A percentile compares a stretch with the other conserved stretches of the same genome.
These are phyloP conservation scores for Ploettnerulaceae sp. DNA, from an alignment of 2,329 filamentous ascomycete species.

Conservation along the genomic window DNA sequence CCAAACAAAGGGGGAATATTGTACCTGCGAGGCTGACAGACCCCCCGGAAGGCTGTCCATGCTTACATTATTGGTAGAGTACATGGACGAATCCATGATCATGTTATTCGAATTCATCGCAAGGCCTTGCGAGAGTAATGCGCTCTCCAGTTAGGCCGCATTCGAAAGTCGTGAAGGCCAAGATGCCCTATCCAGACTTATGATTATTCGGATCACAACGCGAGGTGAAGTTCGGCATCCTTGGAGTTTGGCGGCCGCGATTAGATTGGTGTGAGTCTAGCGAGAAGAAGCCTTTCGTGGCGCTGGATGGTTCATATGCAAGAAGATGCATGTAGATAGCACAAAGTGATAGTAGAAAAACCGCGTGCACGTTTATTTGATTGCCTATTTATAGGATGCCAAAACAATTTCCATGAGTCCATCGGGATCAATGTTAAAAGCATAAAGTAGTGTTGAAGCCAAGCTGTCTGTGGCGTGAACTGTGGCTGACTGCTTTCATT, in stretches of 20 bases:
- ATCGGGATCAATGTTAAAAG: too few species aligned
- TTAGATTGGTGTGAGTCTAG: neutral
- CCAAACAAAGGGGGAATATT: neutral
- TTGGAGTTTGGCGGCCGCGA: neutral
- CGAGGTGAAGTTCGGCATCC: neutral
- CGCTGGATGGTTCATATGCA: too few species aligned
- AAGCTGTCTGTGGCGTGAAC: too few species aligned
- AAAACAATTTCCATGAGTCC: too few species aligned
- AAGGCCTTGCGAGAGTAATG: slow-evolving; percentile 23
- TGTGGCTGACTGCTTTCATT: too few species aligned
- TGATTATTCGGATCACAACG: neutral
- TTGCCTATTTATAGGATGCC: too few species aligned
- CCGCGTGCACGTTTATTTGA: too few species aligned
- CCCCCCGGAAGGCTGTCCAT: slow-evolving; percentile 22
- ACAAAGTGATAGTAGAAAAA: neutral
- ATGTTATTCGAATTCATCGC: slow-evolving; percentile 23
- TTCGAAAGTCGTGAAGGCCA: slow-evolving; percentile 16
- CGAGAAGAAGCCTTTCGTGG: neutral
- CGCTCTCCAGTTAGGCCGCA: slow-evolving; percentile 10
- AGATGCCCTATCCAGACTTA: slow-evolving; percentile 10
- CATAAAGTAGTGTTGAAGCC: too few species aligned
- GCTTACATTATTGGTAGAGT: slow-evolving; percentile 21
- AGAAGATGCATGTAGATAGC: neutral
- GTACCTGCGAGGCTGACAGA: slow-evolving; percentile 31
- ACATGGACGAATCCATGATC: slow-evolving; percentile 28